Evolutionary conservation across 2,329 filamentous ascomycete genomes (phyloP).

Genomic region (Falciphora oryzae): DNA sequence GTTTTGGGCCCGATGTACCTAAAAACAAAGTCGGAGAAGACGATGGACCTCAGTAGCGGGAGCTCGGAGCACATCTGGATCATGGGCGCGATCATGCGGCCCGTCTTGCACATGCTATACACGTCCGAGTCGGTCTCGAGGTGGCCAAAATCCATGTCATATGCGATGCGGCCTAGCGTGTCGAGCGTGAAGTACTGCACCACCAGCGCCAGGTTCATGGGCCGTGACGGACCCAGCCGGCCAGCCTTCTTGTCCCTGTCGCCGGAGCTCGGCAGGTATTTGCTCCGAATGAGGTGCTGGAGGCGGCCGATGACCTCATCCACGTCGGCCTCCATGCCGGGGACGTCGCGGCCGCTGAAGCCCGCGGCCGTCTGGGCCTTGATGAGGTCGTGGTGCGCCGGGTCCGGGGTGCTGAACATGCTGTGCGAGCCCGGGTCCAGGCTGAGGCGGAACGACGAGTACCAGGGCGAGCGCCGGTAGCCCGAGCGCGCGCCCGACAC

Average conservation of each 20-base stretch:
- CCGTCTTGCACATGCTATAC: neutral
- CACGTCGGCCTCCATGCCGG: slow-evolving; percentile 5
- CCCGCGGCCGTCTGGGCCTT: slow-evolving; percentile 7
- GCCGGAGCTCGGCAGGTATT: slow-evolving; percentile 30
- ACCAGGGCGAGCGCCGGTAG: slow-evolving; percentile 10
- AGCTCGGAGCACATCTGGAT: slow-evolving; percentile 3
- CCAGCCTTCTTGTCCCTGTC: slow-evolving; percentile 7
- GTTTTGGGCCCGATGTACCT: slow-evolving; percentile 3
- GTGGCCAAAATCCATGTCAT: slow-evolving; percentile 4
- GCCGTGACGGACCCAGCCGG: neutral
- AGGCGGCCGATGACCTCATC: neutral
- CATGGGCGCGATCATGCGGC: neutral
- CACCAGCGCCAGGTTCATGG: neutral
- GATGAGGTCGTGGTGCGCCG: slow-evolving; percentile 7
- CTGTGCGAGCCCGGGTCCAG: slow-evolving; percentile 7
- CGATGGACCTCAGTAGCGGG: neutral
- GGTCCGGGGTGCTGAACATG: slow-evolving; percentile 10
- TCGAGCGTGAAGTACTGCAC: slow-evolving; percentile 6
- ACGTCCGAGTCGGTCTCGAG: slow-evolving; percentile 6
- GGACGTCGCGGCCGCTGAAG: slow-evolving; percentile 7
- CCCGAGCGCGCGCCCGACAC: neutral
- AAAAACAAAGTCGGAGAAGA: neutral
- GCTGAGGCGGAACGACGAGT: neutral
- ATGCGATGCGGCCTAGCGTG: slow-evolving; percentile 5
- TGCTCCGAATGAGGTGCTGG: slow-evolving; percentile 31